phyloP scores from a whole-genome alignment of 805 yeast genomes.

The Sugiyamaella chiloensis region DNA sequence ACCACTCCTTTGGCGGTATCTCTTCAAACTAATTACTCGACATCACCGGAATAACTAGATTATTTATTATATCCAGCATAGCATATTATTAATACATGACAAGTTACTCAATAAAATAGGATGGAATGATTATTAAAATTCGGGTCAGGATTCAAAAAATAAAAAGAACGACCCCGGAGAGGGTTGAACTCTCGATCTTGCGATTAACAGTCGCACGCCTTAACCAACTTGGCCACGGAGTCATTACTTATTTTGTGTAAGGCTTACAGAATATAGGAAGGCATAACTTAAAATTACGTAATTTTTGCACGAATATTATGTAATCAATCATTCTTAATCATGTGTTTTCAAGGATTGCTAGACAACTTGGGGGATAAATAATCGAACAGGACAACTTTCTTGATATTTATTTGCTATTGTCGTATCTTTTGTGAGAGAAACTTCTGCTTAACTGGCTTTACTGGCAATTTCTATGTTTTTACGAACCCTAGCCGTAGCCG shows the following conservation, averaged over 20 bases:
- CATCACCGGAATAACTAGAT: neutral
- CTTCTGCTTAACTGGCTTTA: neutral
- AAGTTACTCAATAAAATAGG: too few relatives aligned
- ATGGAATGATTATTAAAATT: too few relatives aligned
- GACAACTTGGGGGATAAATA: too few relatives aligned
- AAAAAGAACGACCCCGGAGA: slow-evolving; percentile 39
- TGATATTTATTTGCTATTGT: neutral
- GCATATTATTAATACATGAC: neutral
- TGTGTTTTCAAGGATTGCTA: too few relatives aligned
- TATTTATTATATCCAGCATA: neutral
- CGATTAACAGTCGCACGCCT: slow-evolving; percentile 48
- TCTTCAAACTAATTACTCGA: slow-evolving; percentile 12
- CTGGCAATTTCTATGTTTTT: neutral
- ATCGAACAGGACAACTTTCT: too few relatives aligned
- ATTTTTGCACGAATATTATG: too few relatives aligned
- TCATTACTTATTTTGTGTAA: too few relatives aligned
- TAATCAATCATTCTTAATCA: too few relatives aligned
- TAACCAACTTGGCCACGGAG: slow-evolving; percentile 46
- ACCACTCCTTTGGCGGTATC: slow-evolving; percentile 12
- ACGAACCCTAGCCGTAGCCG: too few relatives aligned
- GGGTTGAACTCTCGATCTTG: slow-evolving; percentile 46
- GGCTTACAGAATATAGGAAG: too few relatives aligned
- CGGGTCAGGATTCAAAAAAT: too few relatives aligned
- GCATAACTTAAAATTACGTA: too few relatives aligned
- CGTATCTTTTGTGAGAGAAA: neutral